Base-by-base conservation (phyloP, 2,329 filamentous ascomycete genomes). In the Samsoniella hepiali region DNA sequence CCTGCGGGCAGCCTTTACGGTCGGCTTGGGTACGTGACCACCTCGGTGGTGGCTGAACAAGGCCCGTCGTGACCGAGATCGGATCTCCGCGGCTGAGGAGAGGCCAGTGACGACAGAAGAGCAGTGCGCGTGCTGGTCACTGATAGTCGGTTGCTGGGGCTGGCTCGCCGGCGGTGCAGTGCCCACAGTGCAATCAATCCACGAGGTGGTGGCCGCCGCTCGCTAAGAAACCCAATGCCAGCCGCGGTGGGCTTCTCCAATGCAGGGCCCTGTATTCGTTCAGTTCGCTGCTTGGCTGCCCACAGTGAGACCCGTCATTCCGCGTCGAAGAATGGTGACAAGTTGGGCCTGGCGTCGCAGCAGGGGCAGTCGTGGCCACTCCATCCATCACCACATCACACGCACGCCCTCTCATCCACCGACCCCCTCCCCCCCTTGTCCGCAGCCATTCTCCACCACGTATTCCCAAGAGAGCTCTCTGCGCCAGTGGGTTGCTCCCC, bases 1-100 rank as follows among this genome's bases (percentile, higher is more conserved):
- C 22, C 38, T 44, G 58, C 42, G 51, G 51, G 15, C 34, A n/a
- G 17, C 22, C 4, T 55, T 29, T 51, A 36, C 10, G 17, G 7
- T 38, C n/a, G 17, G 7, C 10, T 34, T 42, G 45, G 56, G 31
- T 10, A 13, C 22, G 47, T 13, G 50, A 27, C 17, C 8, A 10
- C 6, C 11, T 22, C 38, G 50, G 50, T 56, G 49, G 58, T 61
- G 58, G 53, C 60, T 57, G 60, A 44, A 29, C 31, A 42, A 38
- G 44, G 51, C 8, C 40, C 15, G 29, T n/a, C 3, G 13, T 31
- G 47, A 36, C 47, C 61, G 54, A 63, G 61, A 63, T 63, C 54
- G 54, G 61, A 63, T 63, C 61, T 63, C 61, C 54, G 54, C 53
- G 60, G 53, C 61, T 63, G 61, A 32, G 36, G 40, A 32, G 32